Evolutionary conservation across 371 early-diverging fungal genomes (phyloP), one percentile per base, ranked within the genome.

Genomic region (Mucor irregularis): DNA sequence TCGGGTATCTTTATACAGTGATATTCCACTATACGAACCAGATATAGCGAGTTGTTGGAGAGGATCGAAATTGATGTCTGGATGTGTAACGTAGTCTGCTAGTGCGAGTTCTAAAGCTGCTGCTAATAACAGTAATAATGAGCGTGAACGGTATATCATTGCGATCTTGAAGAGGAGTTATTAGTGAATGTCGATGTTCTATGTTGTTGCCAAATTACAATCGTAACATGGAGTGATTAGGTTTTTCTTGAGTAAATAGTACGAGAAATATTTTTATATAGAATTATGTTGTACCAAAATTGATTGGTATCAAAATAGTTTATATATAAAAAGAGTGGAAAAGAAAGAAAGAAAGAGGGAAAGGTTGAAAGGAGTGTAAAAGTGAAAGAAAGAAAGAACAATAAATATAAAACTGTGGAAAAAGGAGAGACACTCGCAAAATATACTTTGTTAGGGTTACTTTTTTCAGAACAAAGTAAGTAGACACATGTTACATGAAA

Each of bases 381-480:
- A 55, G n/a, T 37, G 29, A 22, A 55, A 24, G 38, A 34, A 28
- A 55, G 22, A 53, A 46, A 49, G 3, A 49, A 11, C 31, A 24
- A 35, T 31, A 49, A 35, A n/a, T n/a, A n/a, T n/a, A 35, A 35
- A 26, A n/a, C n/a, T n/a, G n/a, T n/a, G n/a, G n/a, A n/a, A n/a
- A 7, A 30, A 21, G 19, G 16, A 7, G 35, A 35, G 49, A 30
- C 7, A 21, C 17, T 10, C 31, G 31, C 30, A 71, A 11, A 71
- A 56, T n/a, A n/a, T n/a, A n/a, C n/a, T n/a, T n/a, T 19, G 82
- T 76, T 64, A 80, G 81, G 34, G 81, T 80, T 28, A 81, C 81
- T 53, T 72, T 74, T n/a, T 25, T 74, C 72, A 65, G 83, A 85
- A 55, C 77, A 85, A 81, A 8, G 86, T 84, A 68, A 82, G 79